Evolutionary conservation across 2,329 filamentous ascomycete species (phyloP), one percentile per base, ranked within the genome.

Genomic region (Rosellinia necatrix): DNA sequence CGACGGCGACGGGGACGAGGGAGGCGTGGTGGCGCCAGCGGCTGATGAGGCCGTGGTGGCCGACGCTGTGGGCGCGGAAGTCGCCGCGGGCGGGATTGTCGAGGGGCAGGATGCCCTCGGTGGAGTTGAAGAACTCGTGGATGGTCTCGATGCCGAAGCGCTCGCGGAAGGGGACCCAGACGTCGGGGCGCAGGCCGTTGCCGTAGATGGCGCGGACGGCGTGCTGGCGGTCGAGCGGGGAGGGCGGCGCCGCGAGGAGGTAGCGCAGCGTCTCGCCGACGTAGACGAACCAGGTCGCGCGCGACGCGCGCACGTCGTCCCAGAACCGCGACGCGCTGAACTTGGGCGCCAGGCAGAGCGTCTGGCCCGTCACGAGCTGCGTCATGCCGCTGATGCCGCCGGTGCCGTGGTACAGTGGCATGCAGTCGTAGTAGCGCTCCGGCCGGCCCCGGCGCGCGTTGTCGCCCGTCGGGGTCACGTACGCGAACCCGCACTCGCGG

Each of bases 251-350:
- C 0, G 88, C 85, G 10, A 92, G 79, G 1, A 92, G 78, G 63
- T 92, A 92, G 0, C 89, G 81, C 6, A 89, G 82, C 0, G 87
- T 90, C 70, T 92, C 89, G 64, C 89, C 89, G 2, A 92, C 89
- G 66, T 92, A 92, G 15, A 89, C 83, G 63, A 92, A 89, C 66
- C 83, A 82, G 0, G 88, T 91, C 0, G 89, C 83, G 12, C 80
- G 73, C 0, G 84, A 86, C 55, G 86, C 86, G 41, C 85, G 81
- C 17, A 91, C 77, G 60, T 92, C 89, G 27, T 74, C 72, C 89
- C 89, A 92, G 76, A 92, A 92, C 15, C 78, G 78, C 0, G 83
- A 81, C 1, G 82, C 85, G 58, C 84, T 88, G 75, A 92, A 92
- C 68, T 81, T 84, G 50, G 81, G 81, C 17, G 83, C 85, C 32